phyloP scores from a whole-genome alignment of 2,329 filamentous ascomycete species.

The Spiromastix sp. region DNA sequence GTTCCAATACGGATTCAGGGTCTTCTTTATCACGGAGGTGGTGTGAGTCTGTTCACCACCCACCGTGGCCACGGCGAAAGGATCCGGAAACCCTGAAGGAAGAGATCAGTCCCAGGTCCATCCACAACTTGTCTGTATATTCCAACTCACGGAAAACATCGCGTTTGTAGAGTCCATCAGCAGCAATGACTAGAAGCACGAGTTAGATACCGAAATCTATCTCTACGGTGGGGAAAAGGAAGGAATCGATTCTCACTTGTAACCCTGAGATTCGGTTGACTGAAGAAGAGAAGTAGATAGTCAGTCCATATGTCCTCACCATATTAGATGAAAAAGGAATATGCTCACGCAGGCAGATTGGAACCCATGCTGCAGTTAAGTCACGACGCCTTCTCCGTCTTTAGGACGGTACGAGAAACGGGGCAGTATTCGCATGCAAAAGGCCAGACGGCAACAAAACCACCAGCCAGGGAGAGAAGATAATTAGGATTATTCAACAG shows the following conservation, averaged over 20 bases:
- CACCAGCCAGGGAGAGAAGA: neutral
- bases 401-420: constrained; percentile 2
- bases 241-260: constrained; percentile 56
- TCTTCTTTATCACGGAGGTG: constrained; percentile 94
- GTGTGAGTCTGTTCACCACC: constrained; percentile 97
- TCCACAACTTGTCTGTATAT: constrained; percentile 9
- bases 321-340: constrained; percentile 10
- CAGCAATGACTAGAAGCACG: constrained; percentile 71
- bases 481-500: too few species aligned
- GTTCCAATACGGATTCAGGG: constrained; percentile 99
- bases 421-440: constrained; percentile 1
- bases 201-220: constrained; percentile 2
- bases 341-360: constrained; percentile 53
- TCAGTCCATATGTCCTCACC: constrained; percentile 13
- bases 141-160: constrained; percentile 86
- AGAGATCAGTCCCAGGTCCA: constrained; percentile 4
- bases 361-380: constrained; percentile 40
- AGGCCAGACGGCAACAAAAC: neutral
- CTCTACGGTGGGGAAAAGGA: constrained; percentile 13
- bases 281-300: constrained; percentile 24
- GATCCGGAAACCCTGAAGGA: constrained; percentile 78
- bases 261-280: constrained; percentile 79
- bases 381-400: constrained; percentile 5
- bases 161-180: constrained; percentile 95
- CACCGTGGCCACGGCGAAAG: constrained; percentile 93